Base-by-base conservation (phyloP, 148 eudicot species). In the Nepenthes mirabilis region DNA sequence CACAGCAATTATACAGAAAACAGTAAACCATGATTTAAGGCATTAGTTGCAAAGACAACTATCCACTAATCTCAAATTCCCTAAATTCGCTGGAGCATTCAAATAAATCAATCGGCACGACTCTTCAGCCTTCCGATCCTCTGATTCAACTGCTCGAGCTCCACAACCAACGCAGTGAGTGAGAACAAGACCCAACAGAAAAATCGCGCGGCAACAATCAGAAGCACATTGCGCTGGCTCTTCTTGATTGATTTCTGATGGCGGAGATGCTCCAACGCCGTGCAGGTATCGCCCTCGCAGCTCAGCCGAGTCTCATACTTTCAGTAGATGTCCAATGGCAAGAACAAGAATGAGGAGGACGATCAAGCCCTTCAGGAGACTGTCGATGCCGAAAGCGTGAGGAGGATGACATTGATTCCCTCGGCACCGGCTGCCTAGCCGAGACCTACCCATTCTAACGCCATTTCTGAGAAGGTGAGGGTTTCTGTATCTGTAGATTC, bases 381-480 rank as follows among this genome's bases (percentile, higher is more conserved):
- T 66, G 65, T 82, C 78, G 11, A 90, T 80, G 33, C 93, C 90
- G 1, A 94, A 23, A 90, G 54, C 33, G 97, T 90, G 2, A 86
- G 71, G 48, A 90, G 79, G 57, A 90, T 68, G 60, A 90, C 67
- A 94, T 86, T 83, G 52, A 86, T 74, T 14, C 94, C 97, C 56
- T 90, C 97, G 3, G 94, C 94, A 0, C 64, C 97, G 2, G 97
- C 94, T 5, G 94, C 90, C 78, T 90, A 90, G 33, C 97, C 90
- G 3, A 90, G 77, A 1, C 86, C 87, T 1, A 90, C 84, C 97
- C 97, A 90, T 51, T 90, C 90, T 53, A 90, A 56, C 49, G 97
- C 97, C 97, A 90, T 89, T 69, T 66, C 10, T 63, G 57, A 53
- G 33, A 13, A 13, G 34, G 33, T 32, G 23, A 23, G 23, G 23